Base-by-base conservation (phyloP, 1,284 basidiomycete genomes). In the Cryptococcus sp. region DNA sequence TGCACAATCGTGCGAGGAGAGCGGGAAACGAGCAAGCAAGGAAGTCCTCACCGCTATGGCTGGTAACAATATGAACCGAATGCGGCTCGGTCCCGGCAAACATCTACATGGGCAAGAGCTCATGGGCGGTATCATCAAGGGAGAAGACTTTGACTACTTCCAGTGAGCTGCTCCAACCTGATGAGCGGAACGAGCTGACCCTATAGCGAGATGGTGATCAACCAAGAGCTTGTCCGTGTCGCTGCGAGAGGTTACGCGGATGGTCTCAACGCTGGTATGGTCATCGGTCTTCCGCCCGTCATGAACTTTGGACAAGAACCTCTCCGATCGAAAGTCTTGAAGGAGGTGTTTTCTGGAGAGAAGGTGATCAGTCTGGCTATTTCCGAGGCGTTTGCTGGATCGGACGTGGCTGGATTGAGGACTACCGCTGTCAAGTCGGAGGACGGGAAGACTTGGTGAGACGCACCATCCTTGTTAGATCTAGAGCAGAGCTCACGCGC, bases 331-430 rank as follows among this genome's bases (percentile, higher is more conserved):
- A 82, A 81, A 62, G 76, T 97, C 51, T 77, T 94, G 21, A 83
- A 86, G 33, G 87, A 89, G 21, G 82, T 93, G 3, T 76, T 97
- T 37, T 75, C 79, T 10, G 90, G 65, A 6, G 51, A 71, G 34
- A 71, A 86, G 71, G 62, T 66, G 25, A 80, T 80, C 62, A 74
- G 83, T 57, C 78, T 97, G 45, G 92, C 92, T 26, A 86, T 97
- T 54, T 80, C 82, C n/a, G 86, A 88, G 70, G 90, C 93, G 0
- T 88, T 87, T 60, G 93, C 92, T 3, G 92, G 92, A 5, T 89
- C 86, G 55, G 91, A 94, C 65, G 89, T 97, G 22, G 80, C 84
- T 65, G 85, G 86, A 22, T 72, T 91, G 45, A 80, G 84, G 66
- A 91, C 87, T 9, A 86, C 82, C 4, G 93, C 93, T 9, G 81